These are phyloP conservation scores for Fimicolochytrium jonesii DNA, from an alignment of 192 early-diverging fungal genomes.

Conservation along the genomic window DNA sequence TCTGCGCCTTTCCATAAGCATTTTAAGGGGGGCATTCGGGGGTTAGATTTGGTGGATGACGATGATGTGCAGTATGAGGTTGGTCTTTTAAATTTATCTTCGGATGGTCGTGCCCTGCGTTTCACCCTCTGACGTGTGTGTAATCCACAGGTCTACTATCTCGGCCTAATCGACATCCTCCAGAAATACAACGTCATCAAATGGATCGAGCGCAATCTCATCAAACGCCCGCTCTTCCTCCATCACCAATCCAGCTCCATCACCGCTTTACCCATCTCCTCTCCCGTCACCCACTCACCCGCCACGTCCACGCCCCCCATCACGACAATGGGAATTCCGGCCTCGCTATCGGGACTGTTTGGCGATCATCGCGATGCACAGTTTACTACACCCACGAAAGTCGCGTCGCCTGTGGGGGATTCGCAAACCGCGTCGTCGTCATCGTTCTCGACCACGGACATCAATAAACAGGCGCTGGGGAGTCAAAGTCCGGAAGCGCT, in stretches of 20 bases:
- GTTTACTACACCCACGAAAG: too few species aligned
- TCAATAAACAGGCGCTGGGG: too few species aligned
- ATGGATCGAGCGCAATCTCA: conserved; percentile 37
- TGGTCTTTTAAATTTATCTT: too few species aligned
- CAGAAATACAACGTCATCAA: conserved; percentile 43
- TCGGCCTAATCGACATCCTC: conserved; percentile 39
- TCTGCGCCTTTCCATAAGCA: conserved; percentile 16
- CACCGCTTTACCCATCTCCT: neutral
- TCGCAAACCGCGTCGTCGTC: too few species aligned
- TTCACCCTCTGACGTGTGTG: neutral
- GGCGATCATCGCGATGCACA: too few species aligned
- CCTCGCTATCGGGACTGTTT: too few species aligned
- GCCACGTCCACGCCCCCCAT: neutral
- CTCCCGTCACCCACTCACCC: neutral
- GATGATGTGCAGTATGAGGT: conserved; percentile 21
- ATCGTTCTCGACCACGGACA: too few species aligned
- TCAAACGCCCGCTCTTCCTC: conserved; percentile 23
- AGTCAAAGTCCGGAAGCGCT: too few species aligned
- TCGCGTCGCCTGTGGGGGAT: too few species aligned
- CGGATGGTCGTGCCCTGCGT: neutral
- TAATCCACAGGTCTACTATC: conserved; percentile 33
- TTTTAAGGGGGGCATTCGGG: conserved; percentile 19
- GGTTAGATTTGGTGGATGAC: conserved; percentile 1
- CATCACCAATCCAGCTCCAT: neutral
- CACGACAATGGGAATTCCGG: too few species aligned